Evolutionary conservation across 495 filamentous ascomycete species (phyloP).

Genomic region (Aspergillus campestris): DNA sequence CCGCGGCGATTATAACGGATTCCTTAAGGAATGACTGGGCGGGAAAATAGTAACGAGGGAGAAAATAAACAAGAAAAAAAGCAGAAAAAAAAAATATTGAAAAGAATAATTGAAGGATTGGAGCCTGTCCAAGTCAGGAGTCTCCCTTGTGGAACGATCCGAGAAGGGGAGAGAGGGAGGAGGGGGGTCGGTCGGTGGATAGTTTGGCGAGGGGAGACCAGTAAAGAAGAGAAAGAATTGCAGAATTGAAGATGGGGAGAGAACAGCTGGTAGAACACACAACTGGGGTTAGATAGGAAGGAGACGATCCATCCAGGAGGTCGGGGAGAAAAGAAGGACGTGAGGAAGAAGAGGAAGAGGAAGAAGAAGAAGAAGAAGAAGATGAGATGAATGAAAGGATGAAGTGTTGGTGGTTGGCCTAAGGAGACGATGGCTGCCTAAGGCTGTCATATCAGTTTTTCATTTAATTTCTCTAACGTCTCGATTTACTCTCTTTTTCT

Average conservation of each 20-base stretch:
- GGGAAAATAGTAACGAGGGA: slow-evolving; percentile 1
- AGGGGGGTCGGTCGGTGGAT: too few species aligned
- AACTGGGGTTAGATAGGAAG: too few species aligned
- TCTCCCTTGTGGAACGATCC: background rate
- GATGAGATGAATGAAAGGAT: background rate
- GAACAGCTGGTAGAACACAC: background rate
- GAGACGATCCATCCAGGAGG: slow-evolving; percentile 4
- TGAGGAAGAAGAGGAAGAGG: slow-evolving; percentile 4
- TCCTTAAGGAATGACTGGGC: slow-evolving; percentile 5
- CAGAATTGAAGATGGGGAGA: slow-evolving; percentile 1
- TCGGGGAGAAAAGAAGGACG: background rate
- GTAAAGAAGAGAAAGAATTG: background rate
- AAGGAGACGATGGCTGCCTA: background rate
- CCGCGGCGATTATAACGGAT: background rate
- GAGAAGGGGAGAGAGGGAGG: too few species aligned
- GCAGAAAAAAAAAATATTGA: slow-evolving; percentile 6
- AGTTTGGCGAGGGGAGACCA: too few species aligned
- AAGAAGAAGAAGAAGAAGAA: background rate
- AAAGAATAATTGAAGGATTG: slow-evolving; percentile 6
- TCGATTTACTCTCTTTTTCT: too few species aligned
- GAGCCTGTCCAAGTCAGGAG: slow-evolving; percentile 6
- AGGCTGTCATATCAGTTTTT: background rate
- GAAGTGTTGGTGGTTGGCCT: background rate
- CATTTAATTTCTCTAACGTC: too few species aligned
- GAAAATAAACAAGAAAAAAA: background rate